phyloP scores from a whole-genome alignment of 2,329 filamentous ascomycete species.

The Beauveria brongniartii region DNA sequence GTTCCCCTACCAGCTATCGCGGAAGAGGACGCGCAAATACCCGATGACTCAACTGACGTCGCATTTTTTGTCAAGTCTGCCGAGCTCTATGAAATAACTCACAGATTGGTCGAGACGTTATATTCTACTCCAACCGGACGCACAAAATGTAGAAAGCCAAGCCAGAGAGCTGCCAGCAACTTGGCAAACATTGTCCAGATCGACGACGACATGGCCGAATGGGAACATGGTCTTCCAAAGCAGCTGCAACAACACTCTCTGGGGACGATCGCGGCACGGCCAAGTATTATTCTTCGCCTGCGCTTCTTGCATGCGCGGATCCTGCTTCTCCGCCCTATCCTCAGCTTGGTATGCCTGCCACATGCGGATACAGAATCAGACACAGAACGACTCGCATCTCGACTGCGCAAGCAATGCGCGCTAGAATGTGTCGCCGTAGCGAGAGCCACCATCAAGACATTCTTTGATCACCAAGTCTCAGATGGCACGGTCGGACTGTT shows the following conservation, averaged over 20 bases:
- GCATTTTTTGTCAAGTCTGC: conserved; percentile 29
- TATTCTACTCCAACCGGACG: conserved; percentile 18
- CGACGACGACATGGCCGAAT: conserved; percentile 23
- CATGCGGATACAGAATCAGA: conserved; percentile 13
- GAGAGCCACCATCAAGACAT: conserved; percentile 23
- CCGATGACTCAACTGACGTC: conserved; percentile 11
- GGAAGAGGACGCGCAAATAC: not conserved
- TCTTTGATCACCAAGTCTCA: conserved; percentile 22
- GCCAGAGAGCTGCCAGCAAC: conserved; percentile 15
- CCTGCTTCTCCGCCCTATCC: conserved; percentile 24
- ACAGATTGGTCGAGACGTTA: conserved; percentile 22
- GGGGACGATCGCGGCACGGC: not conserved
- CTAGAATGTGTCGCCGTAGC: conserved; percentile 27
- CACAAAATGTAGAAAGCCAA: conserved; percentile 3
- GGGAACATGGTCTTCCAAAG: conserved; percentile 23
- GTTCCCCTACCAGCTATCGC: conserved; percentile 20
- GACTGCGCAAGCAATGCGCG: conserved; percentile 25
- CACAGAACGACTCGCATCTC: conserved; percentile 13
- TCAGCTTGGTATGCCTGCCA: conserved; percentile 25
- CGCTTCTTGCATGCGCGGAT: conserved; percentile 29
- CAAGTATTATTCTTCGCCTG: conserved; percentile 22
- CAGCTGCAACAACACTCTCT: not conserved
- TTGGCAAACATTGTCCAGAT: conserved; percentile 24
- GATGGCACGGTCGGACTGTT: conserved; percentile 26
- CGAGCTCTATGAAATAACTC: conserved; percentile 30